Evolutionary conservation across 192 early-diverging fungal genomes (phyloP), one percentile per base, ranked within the genome.

Genomic region (Coemansia sp.): DNA sequence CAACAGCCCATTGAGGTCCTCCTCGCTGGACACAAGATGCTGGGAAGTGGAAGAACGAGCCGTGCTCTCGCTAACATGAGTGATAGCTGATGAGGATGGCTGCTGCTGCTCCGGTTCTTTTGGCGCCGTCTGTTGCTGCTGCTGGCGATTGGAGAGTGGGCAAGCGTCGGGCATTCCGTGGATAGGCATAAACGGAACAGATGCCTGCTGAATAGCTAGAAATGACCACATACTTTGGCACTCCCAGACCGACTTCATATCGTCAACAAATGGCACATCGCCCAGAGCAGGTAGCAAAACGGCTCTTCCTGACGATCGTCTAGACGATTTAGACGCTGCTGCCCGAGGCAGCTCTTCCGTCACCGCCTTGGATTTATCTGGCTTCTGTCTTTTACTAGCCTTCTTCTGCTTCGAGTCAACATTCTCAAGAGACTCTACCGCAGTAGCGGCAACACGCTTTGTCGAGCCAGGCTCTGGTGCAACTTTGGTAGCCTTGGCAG

Each of bases 241-340:
- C 28, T 55, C 42, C 74, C 74, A 76, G 3, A 31, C 63, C 5
- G 69, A 65, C 33, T 67, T 62, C 21, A 63, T 42, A 11, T 71
- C 69, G 14, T 16, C 36, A 11, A 66, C 26, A 64, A 66, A 70
- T 26, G 73, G 74, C 20, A 76, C 50, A 6, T 72, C 58, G 20
- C 38, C 70, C 2, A 66, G 26, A 2, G 63, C 51, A 34, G 69
- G 69, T 7, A 60, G 43, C 23, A 9, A 33, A 21, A 9, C 36
- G 20, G 2, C 56, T 18, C 33, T 55, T 0, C 13, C 26, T 26
- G 26, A 55, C 5, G 51, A 14, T 28, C 51, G 51, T 16, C 14
- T 55, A 55, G 51, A 55, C 14, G 16, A 16, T 7, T 55, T 26
- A 26, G 51, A 26, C 24, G 26, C 51, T 31, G 13, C 13, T 26